phyloP scores from a whole-genome alignment of 768 basidiomycete genomes.

The Amylocystis lapponica region DNA sequence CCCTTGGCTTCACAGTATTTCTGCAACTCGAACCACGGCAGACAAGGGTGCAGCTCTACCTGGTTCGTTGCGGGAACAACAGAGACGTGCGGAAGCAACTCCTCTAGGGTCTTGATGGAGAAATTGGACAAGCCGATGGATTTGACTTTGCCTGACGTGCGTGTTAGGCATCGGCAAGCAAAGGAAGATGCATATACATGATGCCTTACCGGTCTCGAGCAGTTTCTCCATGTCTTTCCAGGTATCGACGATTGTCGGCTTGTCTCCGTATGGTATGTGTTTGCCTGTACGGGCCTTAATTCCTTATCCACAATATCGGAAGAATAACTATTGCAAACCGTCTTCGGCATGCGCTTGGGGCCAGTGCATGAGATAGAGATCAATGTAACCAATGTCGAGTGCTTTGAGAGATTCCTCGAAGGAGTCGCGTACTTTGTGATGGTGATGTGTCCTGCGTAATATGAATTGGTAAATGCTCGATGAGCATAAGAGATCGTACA shows the following conservation, averaged over 20 bases:
- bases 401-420: slow-evolving; percentile 34
- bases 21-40: slow-evolving; percentile 42
- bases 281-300: not conserved
- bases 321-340: slow-evolving; percentile 21
- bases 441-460: slow-evolving; percentile 19
- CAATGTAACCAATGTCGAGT: slow-evolving; percentile 27
- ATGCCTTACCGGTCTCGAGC: slow-evolving; percentile 46
- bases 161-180: slow-evolving; percentile 23
- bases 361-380: slow-evolving; percentile 46
- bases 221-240: slow-evolving; percentile 51
- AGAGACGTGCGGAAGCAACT: slow-evolving; percentile 33
- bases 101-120: slow-evolving; percentile 37
- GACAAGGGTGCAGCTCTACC: slow-evolving; percentile 43
- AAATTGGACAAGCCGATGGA: slow-evolving; percentile 56
- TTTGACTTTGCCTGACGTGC: slow-evolving; percentile 34
- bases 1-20: slow-evolving; percentile 43
- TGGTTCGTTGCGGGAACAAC: slow-evolving; percentile 43
- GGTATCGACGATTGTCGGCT: slow-evolving; percentile 31
- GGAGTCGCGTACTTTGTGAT: slow-evolving; percentile 26
- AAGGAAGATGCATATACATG: slow-evolving; percentile 19
- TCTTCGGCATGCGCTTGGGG: slow-evolving; percentile 34
- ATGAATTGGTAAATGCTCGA: not conserved
- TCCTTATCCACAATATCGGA: not conserved
- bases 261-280: slow-evolving; percentile 20
- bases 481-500: not conserved